Conservation (phyloP, 208 protist species). For the Histomonas meleagridis region DNA sequence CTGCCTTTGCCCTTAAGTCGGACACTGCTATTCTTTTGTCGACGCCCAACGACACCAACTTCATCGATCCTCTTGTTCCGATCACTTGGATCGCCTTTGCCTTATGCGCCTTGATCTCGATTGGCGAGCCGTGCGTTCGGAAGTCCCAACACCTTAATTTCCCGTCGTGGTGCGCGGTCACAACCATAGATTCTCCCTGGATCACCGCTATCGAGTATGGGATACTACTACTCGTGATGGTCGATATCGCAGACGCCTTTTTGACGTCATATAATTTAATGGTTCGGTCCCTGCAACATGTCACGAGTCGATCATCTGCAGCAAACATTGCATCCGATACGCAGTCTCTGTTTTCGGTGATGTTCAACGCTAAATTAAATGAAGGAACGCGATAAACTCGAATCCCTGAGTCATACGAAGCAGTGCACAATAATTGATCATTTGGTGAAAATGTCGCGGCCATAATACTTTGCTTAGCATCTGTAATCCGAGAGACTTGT, state of each 20-base stretch:
- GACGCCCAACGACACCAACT: background rate
- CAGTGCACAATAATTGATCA: background rate
- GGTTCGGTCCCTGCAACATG: background rate
- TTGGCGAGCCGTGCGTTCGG: background rate
- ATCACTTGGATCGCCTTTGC: background rate
- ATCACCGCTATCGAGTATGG: background rate
- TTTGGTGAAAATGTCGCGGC: background rate
- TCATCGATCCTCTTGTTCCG: background rate
- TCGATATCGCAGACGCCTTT: background rate
- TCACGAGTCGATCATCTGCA: background rate
- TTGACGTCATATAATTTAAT: slow-evolving; percentile 6
- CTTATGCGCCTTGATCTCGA: slow-evolving; percentile 1
- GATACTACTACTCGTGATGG: background rate
- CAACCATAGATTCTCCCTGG: background rate
- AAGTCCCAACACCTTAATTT: background rate
- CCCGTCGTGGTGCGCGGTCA: background rate
- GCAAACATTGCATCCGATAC: background rate
- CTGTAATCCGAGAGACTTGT: background rate
- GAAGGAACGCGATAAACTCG: background rate
- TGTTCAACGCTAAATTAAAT: background rate
- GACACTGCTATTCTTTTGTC: background rate
- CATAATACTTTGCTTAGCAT: background rate
- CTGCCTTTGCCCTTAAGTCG: background rate
- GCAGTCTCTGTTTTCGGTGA: background rate
- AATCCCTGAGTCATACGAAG: background rate